Conservation (phyloP, 257 asterid species). For the Nicotiana knightiana region DNA sequence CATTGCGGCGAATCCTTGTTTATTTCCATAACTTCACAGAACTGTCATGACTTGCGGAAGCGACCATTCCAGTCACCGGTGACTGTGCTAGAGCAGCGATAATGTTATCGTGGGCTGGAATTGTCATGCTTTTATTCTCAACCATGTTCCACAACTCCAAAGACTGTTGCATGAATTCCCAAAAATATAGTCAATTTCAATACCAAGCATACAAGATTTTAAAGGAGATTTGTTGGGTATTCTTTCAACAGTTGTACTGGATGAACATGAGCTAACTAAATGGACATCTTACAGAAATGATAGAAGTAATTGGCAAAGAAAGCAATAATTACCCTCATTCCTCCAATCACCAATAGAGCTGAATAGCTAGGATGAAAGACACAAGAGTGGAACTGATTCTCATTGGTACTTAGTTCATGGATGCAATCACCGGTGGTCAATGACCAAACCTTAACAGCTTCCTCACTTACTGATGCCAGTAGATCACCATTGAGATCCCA, state of each 20-base stretch:
- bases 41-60: conserved; percentile 96
- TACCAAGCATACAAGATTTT: background rate
- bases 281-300: background rate
- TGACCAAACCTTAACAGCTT: conserved; percentile 92
- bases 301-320: background rate
- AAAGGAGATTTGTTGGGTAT: background rate
- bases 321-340: conserved; percentile 45
- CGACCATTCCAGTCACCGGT: conserved; percentile 78
- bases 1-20: background rate
- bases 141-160: conserved; percentile 94
- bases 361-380: conserved; percentile 92
- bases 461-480: conserved; percentile 93
- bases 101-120: conserved; percentile 74
- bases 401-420: conserved; percentile 72
- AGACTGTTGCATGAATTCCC: conserved; percentile 38
- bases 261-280: background rate
- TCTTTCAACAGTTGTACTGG: background rate
- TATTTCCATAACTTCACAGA: conserved; percentile 92
- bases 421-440: conserved; percentile 72
- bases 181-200: background rate
- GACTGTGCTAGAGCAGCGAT: conserved; percentile 84
- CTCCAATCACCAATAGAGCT: conserved; percentile 86
- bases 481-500: conserved; percentile 89
- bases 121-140: conserved; percentile 86
- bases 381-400: conserved; percentile 81